Evolutionary conservation across 495 filamentous ascomycete genomes (phyloP).

Genomic region (Jackrogersella multiformis): DNA sequence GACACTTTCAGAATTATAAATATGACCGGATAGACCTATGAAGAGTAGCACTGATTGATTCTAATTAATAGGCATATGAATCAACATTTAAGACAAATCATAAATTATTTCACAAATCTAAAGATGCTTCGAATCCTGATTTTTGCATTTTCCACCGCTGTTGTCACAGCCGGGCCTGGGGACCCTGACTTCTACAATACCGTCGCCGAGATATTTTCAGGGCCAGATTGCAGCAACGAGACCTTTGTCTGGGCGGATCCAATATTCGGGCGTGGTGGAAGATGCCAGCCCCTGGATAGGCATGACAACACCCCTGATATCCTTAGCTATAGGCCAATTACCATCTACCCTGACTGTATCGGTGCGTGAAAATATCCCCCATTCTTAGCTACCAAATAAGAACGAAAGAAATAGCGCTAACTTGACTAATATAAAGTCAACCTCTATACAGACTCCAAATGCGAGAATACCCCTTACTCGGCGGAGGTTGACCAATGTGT

Average conservation of each 20-base stretch:
- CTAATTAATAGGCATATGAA: not conserved
- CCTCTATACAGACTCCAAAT: constrained; percentile 31
- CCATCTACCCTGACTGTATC: constrained; percentile 33
- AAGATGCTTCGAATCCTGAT: constrained; percentile 12
- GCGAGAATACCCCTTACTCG: constrained; percentile 20
- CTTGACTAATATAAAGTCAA: constrained; percentile 8
- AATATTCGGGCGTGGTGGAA: constrained; percentile 33
- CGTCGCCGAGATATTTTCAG: constrained; percentile 29
- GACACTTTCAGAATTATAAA: not conserved
- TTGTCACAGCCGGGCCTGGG: not conserved
- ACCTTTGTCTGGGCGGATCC: constrained; percentile 34
- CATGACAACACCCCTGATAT: constrained; percentile 36
- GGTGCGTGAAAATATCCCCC: not conserved
- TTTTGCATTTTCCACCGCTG: constrained; percentile 1
- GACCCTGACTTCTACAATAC: constrained; percentile 37
- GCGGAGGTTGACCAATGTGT: constrained; percentile 27
- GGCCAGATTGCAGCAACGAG: constrained; percentile 23
- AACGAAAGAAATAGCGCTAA: not conserved
- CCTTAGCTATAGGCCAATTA: constrained; percentile 28
- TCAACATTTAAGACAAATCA: not conserved
- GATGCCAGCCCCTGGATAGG: constrained; percentile 34
- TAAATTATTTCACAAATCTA: not conserved
- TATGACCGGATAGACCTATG: not conserved
- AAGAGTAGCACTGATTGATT: not conserved
- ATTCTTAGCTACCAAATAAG: not conserved